phyloP scores from a whole-genome alignment of 2,329 filamentous ascomycete genomes.

The Mycocentrospora acerina region DNA sequence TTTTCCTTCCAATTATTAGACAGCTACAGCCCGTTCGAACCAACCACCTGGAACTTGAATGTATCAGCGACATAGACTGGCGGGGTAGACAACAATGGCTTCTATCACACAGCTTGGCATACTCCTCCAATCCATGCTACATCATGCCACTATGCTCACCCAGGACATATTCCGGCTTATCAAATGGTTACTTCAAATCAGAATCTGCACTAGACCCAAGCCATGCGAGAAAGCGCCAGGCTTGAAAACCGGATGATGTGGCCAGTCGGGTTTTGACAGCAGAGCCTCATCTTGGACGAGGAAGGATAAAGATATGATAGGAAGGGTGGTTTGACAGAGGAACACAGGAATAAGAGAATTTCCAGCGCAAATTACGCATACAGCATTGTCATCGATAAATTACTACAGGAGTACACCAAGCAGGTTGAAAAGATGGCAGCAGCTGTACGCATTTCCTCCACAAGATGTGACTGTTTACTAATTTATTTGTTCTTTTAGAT shows the following conservation, averaged over 20 bases:
- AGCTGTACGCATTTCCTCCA: too few species aligned
- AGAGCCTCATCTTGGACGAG: slow-evolving; percentile 34
- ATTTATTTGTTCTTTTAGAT: too few species aligned
- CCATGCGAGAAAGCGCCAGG: slow-evolving; percentile 29
- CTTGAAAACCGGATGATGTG: slow-evolving; percentile 2
- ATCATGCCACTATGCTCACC: slow-evolving; percentile 23
- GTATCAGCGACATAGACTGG: slow-evolving; percentile 13
- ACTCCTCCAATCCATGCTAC: slow-evolving; percentile 31
- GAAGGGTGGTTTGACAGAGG: slow-evolving; percentile 9
- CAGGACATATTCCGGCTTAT: slow-evolving; percentile 30
- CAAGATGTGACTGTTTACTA: too few species aligned
- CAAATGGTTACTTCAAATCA: slow-evolving; percentile 25
- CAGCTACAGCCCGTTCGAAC: slow-evolving; percentile 3
- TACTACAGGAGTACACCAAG: background rate
- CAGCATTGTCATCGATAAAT: slow-evolving; percentile 1
- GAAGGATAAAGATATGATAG: slow-evolving; percentile 29
- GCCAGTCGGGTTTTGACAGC: slow-evolving; percentile 7
- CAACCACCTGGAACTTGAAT: slow-evolving; percentile 12
- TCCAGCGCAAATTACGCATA: slow-evolving; percentile 10
- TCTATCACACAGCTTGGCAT: slow-evolving; percentile 22
- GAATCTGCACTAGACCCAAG: slow-evolving; percentile 14
- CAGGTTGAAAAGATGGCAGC: slow-evolving; percentile 21
- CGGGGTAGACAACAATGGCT: slow-evolving; percentile 30
- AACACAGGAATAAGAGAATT: slow-evolving; percentile 10
- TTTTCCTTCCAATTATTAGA: background rate